These are phyloP conservation scores for Sordariomycetes sp. DNA, from an alignment of 2,329 filamentous ascomycete species.

Conservation along the genomic window DNA sequence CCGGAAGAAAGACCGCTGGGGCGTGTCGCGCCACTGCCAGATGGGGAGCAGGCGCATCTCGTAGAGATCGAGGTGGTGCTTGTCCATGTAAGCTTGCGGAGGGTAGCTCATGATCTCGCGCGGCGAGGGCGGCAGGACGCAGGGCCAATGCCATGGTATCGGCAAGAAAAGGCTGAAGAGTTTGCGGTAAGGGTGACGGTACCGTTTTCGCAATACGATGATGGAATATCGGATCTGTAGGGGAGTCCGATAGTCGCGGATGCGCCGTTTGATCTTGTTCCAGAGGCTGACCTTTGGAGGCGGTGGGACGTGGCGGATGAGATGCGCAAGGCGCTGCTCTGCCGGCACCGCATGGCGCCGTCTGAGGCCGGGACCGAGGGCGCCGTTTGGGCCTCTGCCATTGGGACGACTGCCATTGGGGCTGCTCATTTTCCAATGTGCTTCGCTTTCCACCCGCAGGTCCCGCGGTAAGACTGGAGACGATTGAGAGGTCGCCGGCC, in stretches of 20 bases:
- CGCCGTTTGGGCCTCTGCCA: too few relatives aligned
- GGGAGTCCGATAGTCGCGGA: background rate
- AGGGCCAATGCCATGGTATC: background rate
- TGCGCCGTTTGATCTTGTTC: background rate
- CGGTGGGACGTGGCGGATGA: background rate
- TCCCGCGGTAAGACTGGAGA: too few relatives aligned
- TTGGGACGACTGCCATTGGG: too few relatives aligned
- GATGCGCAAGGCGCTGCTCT: background rate
- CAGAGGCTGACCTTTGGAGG: background rate
- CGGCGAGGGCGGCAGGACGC: background rate
- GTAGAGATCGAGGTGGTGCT: slow-evolving; percentile 6
- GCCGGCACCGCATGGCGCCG: background rate
- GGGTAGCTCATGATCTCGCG: background rate
- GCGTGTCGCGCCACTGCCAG: slow-evolving; percentile 12
- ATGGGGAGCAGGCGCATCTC: slow-evolving; percentile 8
- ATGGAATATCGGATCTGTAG: background rate
- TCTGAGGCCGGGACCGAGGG: background rate
- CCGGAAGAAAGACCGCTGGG: slow-evolving; percentile 13
- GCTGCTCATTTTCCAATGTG: too few relatives aligned
- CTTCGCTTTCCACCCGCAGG: too few relatives aligned
- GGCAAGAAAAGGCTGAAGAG: background rate
- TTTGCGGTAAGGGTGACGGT: background rate
- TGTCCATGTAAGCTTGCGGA: background rate
- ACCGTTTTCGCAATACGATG: background rate
- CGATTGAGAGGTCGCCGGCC: too few relatives aligned